Base-by-base conservation (phyloP, 2,329 filamentous ascomycete species). In the Alternaria ethzedia region DNA sequence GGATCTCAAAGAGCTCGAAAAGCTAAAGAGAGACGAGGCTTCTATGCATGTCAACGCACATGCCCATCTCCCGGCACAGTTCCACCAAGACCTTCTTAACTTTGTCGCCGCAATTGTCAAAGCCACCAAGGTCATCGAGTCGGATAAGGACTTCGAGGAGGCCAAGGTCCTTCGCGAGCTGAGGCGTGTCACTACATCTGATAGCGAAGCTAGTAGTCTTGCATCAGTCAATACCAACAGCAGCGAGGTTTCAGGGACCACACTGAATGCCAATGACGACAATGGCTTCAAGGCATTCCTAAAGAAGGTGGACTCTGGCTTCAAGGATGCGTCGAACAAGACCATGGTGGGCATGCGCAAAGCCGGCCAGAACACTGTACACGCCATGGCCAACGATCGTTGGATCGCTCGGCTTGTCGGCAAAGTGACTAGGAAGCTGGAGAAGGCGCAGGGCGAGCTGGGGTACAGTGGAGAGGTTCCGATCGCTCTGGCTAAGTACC, bases 61-160 rank as follows among this genome's bases (percentile, higher is more conserved):
- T 61, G 84, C 78, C 5, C 81, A 82, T 45, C 74, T 87, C 2
- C 86, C 86, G 0, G 83, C 83, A 2, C 74, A 78, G 4, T 85
- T 87, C 63, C 81, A 86, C 61, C 85, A 86, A 63, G 81, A 82
- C 20, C 76, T 87, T 5, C 81, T 87, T 55, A 83, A 86, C 67
- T 87, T 86, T 71, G 76, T 83, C n/a, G 85, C 85, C 2, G 84
- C 85, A 1, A 76, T 86, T 1, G 82, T 86, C n/a, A 87, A 87
- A 69, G 85, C 85, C 0, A 86, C 82, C n/a, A 87, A 87, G 65
- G 80, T 87, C 41, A 84, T 86, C 49, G 85, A 87, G 67, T 75
- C 83, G 25, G 84, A 86, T 67, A 85, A 83, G 61, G 81, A 81
- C 20, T 75, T 79, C 25, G 80, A 82, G 55, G 79, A 80, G 30